phyloP scores from a whole-genome alignment of 1,284 basidiomycete species.

The Papiliotrema fonsecae region DNA sequence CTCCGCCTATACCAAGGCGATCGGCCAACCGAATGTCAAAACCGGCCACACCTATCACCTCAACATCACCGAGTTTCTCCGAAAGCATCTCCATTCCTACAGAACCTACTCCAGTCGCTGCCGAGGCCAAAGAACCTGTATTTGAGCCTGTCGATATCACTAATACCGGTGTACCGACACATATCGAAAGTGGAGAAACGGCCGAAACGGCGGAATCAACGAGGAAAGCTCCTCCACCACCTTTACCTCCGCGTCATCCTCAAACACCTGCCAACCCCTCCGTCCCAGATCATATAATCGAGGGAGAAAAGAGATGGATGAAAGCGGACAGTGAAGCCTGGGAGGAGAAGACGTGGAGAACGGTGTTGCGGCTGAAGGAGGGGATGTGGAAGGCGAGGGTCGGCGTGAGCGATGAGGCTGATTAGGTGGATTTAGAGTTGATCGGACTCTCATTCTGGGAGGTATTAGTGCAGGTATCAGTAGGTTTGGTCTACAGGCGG shows the following conservation, averaged over 20 bases:
- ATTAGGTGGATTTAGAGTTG: neutral
- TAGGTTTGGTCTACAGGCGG: too few relatives aligned
- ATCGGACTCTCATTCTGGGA: too few relatives aligned
- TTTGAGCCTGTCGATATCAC: neutral
- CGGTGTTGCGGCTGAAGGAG: slow-evolving; percentile 72
- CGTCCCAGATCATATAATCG: slow-evolving; percentile 1
- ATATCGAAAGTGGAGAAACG: too few relatives aligned
- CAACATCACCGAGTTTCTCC: neutral
- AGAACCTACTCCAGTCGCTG: neutral
- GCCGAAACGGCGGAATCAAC: neutral
- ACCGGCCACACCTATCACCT: neutral
- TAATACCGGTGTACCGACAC: too few relatives aligned
- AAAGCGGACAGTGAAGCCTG: slow-evolving; percentile 61
- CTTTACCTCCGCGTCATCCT: slow-evolving; percentile 28
- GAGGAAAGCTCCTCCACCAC: slow-evolving; percentile 8
- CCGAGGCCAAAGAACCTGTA: neutral
- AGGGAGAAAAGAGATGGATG: slow-evolving; percentile 22
- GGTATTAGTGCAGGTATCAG: too few relatives aligned
- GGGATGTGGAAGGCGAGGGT: slow-evolving; percentile 85
- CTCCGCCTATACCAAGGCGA: slow-evolving; percentile 32
- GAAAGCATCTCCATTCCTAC: neutral
- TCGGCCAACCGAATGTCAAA: slow-evolving; percentile 14
- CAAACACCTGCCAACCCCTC: slow-evolving; percentile 13
- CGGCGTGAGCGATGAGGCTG: slow-evolving; percentile 53
- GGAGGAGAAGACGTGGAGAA: slow-evolving; percentile 87